These are phyloP conservation scores for Bretziella fagacearum DNA, from an alignment of 2,329 filamentous ascomycete species.

Conservation along the genomic window DNA sequence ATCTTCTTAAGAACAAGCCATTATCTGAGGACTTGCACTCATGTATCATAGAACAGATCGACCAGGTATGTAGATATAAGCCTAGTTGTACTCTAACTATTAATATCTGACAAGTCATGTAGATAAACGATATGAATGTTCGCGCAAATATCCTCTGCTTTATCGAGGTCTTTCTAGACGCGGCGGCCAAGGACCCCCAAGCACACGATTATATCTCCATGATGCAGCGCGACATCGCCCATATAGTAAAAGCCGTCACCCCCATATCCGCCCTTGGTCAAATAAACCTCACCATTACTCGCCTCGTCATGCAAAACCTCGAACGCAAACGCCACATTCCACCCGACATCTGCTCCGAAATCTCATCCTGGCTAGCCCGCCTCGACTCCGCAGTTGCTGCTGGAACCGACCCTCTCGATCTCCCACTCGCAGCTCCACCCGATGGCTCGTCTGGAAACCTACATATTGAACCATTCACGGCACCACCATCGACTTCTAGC, in stretches of 20 bases:
- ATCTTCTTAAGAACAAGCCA: slow-evolving; percentile 83
- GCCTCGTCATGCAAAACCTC: slow-evolving; percentile 59
- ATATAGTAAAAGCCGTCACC: slow-evolving; percentile 81
- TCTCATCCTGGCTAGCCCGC: slow-evolving; percentile 69
- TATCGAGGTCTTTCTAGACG: slow-evolving; percentile 83
- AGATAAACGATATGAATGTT: slow-evolving; percentile 82
- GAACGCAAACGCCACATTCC: slow-evolving; percentile 56
- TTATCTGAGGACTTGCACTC: slow-evolving; percentile 96
- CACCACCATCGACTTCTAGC: slow-evolving; percentile 21
- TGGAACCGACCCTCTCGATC: slow-evolving; percentile 3
- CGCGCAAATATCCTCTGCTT: slow-evolving; percentile 99
- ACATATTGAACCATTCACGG: too few relatives aligned
- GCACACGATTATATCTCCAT: slow-evolving; percentile 65
- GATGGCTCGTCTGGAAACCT: too few relatives aligned
- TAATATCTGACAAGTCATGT: neutral
- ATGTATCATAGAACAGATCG: slow-evolving; percentile 90
- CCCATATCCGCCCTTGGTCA: slow-evolving; percentile 74
- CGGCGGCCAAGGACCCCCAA: slow-evolving; percentile 60
- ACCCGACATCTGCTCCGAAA: slow-evolving; percentile 56
- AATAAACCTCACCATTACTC: slow-evolving; percentile 83
- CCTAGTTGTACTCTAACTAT: neutral
- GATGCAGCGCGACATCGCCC: slow-evolving; percentile 84
- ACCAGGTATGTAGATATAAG: slow-evolving; percentile 50
- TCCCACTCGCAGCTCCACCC: too few relatives aligned
- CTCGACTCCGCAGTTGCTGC: slow-evolving; percentile 43